Evolutionary conservation across 345 rosid genomes (phyloP), one percentile per base, ranked within the genome.

Genomic region (Punica granatum): DNA sequence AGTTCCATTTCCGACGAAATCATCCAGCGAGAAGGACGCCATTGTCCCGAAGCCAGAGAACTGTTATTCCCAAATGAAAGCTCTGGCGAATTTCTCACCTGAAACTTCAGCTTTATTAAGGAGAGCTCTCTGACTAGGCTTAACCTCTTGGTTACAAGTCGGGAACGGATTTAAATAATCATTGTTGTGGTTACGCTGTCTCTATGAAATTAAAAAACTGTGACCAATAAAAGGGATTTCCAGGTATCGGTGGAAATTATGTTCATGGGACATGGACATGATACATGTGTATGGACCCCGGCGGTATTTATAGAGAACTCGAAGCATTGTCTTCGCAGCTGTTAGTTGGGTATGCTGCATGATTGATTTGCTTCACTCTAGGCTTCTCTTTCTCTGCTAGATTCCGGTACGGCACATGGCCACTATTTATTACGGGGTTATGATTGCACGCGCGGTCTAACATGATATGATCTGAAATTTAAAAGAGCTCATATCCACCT

Each of bases 11-110:
- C 90, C 94, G 23, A 80, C 79, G 71, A 85, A 88, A 54, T 85
- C 89, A 54, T 88, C 87, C 69, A 85, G 64, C 0, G 86, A 82
- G 43, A 74, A 88, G 49, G 90, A 85, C 37, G 87, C 86, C 90
- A 85, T 85, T 65, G 14, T 21, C 41, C 66, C 11, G 19, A 43
- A 32, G 31, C 36, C 69, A 49, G 59, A 31, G 7, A 16, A 21
- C 12, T n/a, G 11, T 37, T 37, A 4, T 11, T 37, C 41, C 1
- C 6, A 35, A 18, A 11, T 28, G 16, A 15, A 51, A 51, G 70
- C n/a, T 26, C 63, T 8, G 32, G n/a, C 28, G 12, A 23, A 23
- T 23, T 64, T 36, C 33, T 64, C 49, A 46, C 21, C 49, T 21
- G 19, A 63, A 63, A 64, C n/a, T 25, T 25, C 51, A 30, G 61